Base-by-base conservation (phyloP, 2,329 filamentous ascomycete genomes). In the Onygenales sp. region DNA sequence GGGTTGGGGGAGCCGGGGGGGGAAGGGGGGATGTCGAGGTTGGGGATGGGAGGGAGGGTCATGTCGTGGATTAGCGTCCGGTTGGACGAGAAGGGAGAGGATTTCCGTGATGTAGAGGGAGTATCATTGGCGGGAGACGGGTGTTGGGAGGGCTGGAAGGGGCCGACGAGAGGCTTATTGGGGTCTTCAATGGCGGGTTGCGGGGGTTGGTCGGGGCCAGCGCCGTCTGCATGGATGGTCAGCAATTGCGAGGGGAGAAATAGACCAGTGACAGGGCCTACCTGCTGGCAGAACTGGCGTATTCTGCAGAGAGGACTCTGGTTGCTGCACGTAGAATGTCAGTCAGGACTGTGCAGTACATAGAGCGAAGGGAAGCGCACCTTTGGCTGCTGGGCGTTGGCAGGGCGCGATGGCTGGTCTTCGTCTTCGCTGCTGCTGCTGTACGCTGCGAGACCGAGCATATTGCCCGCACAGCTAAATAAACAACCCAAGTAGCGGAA, bases 31-130 rank as follows among this genome's bases (percentile, higher is more conserved):
- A 75, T 72, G 41, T 75, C 67, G 57, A 75, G 61, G 57, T 72
- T 70, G 13, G 72, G 72, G 31, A 72, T 59, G 50, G 74, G 66
- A 51, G 75, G 66, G n/a, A 77, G 63, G 11, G 82, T 85, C 53
- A 85, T 72, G 59, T 79, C 77, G 55, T 78, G 79, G 13, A 83
- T 69, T 17, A 77, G 64, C 43, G 74, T 66, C 54, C 78, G 76
- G 48, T 69, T 71, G 44, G 69, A 64, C 13, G 76, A 73, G 59
- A 78, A 78, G 11, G 77, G 76, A 27, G 78, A 80, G 63, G 69
- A 45, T 48, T 58, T 56, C n/a, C 48, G 13, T 13, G 36, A 49
- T 3, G 7, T 17, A 2, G 36, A 27, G n/a, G 21, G 36, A 39
- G 60, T 33, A 50, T 57, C 51, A n/a, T 57, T 50, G 31, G 44